Conservation (phyloP, 768 basidiomycete species). For the Mycena leptocephala region DNA sequence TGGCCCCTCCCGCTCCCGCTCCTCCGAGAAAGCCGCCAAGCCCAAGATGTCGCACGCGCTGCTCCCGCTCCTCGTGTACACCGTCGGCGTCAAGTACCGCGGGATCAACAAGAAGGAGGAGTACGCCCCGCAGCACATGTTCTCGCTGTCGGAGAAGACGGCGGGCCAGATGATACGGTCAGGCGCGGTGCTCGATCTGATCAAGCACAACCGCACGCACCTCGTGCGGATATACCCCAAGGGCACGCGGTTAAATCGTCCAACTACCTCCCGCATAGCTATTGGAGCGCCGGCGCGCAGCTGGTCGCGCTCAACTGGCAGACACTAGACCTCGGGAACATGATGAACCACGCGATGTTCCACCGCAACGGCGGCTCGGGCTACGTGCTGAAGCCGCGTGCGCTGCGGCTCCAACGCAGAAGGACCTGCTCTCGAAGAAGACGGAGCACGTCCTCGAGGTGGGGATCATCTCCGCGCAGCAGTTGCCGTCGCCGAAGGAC, state of each 20-base stretch:
- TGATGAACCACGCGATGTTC: slow-evolving; percentile 98
- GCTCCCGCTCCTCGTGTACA: slow-evolving; percentile 89
- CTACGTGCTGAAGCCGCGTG: slow-evolving; percentile 91
- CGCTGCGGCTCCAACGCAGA: slow-evolving; percentile 74
- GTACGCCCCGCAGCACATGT: slow-evolving; percentile 92
- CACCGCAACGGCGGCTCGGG: slow-evolving; percentile 90
- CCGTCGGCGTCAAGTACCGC: slow-evolving; percentile 94
- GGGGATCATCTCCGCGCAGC: slow-evolving; percentile 89
- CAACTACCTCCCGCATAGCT: slow-evolving; percentile 92
- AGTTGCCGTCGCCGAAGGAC: slow-evolving; percentile 85
- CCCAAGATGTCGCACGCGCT: slow-evolving; percentile 84
- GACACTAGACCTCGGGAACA: slow-evolving; percentile 93
- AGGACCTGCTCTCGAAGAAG: slow-evolving; percentile 67
- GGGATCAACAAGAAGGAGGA: slow-evolving; percentile 90
- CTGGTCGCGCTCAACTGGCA: slow-evolving; percentile 98
- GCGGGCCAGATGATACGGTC: slow-evolving; percentile 84
- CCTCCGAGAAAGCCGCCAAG: slow-evolving; percentile 50
- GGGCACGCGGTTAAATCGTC: slow-evolving; percentile 86
- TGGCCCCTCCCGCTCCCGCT: slow-evolving; percentile 38
- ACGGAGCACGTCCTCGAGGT: slow-evolving; percentile 78
- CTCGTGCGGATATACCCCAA: slow-evolving; percentile 91
- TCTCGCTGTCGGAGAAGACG: slow-evolving; percentile 91
- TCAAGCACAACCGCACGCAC: slow-evolving; percentile 91
- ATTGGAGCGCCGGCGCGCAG: slow-evolving; percentile 92
- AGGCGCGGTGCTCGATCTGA: slow-evolving; percentile 71